Evolutionary conservation across 2,329 filamentous ascomycete species (phyloP), one percentile per base, ranked within the genome.

Genomic region (Ophiognomonia clavigignenti-juglandacearum): DNA sequence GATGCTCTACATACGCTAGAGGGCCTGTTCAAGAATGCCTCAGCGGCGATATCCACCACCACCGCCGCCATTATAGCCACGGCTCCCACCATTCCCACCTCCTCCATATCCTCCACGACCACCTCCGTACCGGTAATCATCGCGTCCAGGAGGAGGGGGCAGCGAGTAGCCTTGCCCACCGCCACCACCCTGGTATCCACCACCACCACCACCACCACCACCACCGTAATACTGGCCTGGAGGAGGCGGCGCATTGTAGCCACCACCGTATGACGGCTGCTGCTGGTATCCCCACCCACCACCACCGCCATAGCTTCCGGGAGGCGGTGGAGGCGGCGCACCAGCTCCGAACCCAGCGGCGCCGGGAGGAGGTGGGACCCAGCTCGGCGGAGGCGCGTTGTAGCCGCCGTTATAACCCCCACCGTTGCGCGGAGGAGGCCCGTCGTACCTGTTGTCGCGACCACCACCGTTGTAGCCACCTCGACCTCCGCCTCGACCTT

Each of bases 301-400:
- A 48, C 49, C 40, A 34, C 45, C 45, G 8, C 54, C 53, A n/a
- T 54, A 52, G 31, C 61, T 54, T n/a, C 60, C 62, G 6, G 63
- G 61, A 3, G 71, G 70, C n/a, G 72, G 71, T 19, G 73, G 72
- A 4, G 73, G 74, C 11, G 69, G 71, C 14, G 65, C 56, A 14
- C 68, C 68, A 20, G 61, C 57, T 4, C 66, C 69, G 53, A 74
- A 75, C 1, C 66, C 66, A 14, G 65, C 61, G 38, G 64, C 59
- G 6, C 72, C 71, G 29, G 72, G 72, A 13, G 71, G 68, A 6
- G 72, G 72, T 9, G 72, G 72, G 16, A 65, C 60, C 66, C 68
- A 72, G 3, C 58, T 56, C 20, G 61, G 58, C 16, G 57, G 58
- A 14, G 61, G 57, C 5, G 54, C 55, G 10, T 56, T 51, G 31